Conservation (phyloP, 2,329 filamentous ascomycete species). For the Sporothrix pseudoabietina region DNA sequence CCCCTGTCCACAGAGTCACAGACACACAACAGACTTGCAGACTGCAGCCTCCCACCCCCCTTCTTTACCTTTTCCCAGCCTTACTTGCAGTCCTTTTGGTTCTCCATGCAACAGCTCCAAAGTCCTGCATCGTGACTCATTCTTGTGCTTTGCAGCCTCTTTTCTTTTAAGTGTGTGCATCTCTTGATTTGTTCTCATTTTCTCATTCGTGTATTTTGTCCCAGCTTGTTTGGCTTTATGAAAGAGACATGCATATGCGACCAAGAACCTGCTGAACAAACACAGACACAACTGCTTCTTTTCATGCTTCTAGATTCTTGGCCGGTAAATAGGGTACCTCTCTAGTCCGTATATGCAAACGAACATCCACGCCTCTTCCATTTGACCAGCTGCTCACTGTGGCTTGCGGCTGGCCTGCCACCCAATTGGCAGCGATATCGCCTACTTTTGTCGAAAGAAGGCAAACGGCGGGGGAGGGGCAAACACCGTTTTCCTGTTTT, state of each 20-base stretch:
- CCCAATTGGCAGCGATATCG: neutral
- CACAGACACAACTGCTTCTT: neutral
- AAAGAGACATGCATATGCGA: neutral
- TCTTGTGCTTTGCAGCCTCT: neutral
- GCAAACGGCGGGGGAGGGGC: neutral
- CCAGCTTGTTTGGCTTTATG: neutral
- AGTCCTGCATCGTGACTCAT: slow-evolving; percentile 12
- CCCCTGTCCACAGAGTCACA: neutral
- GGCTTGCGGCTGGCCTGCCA: neutral
- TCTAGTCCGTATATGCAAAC: neutral
- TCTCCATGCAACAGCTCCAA: neutral
- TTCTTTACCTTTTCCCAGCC: neutral
- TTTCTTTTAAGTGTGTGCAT: neutral
- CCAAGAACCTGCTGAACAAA: neutral
- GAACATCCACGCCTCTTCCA: neutral
- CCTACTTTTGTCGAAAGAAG: neutral
- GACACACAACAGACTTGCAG: neutral
- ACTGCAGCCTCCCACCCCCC: neutral
- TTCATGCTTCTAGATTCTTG: neutral
- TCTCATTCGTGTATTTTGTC: neutral
- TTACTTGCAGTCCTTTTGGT: neutral
- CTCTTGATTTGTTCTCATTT: neutral
- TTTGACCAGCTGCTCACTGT: slow-evolving; percentile 3
- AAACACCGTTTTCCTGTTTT: neutral
- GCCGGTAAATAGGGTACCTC: neutral